phyloP scores from a whole-genome alignment of 805 yeast genomes.

The Candida silvicultrix region DNA sequence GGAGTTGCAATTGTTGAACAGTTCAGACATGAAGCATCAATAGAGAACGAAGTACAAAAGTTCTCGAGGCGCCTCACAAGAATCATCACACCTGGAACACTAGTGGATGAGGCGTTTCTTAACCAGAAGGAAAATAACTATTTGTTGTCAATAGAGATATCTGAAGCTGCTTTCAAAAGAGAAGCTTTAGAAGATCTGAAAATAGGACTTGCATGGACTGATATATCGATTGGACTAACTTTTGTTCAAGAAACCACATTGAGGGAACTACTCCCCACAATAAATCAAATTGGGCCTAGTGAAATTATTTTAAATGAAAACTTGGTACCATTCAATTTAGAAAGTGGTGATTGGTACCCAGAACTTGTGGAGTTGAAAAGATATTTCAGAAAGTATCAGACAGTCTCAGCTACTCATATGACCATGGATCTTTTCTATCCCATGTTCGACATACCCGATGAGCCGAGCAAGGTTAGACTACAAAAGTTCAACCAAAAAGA shows the following conservation, averaged over 20 bases:
- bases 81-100: conserved; percentile 87
- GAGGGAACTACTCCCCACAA: conserved; percentile 57
- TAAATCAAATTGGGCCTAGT: conserved; percentile 73
- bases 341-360: conserved; percentile 47
- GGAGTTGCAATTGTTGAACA: conserved; percentile 87
- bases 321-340: conserved; percentile 31
- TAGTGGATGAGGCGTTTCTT: conserved; percentile 79
- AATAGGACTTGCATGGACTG: conserved; percentile 84
- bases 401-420: conserved; percentile 33
- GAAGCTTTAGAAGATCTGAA: conserved; percentile 33
- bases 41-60: conserved; percentile 28
- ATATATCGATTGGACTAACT: conserved; percentile 77
- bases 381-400: conserved; percentile 49
- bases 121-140: conserved; percentile 68
- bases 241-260: conserved; percentile 59
- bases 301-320: conserved; percentile 62
- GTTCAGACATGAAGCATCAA: conserved; percentile 23
- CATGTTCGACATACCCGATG: conserved; percentile 13
- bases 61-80: conserved; percentile 69
- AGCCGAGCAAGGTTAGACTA: not conserved
- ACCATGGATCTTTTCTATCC: conserved; percentile 34
- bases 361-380: conserved; percentile 52
- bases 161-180: conserved; percentile 36
- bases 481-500: conserved; percentile 29
- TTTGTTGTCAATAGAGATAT: conserved; percentile 58